Evolutionary conservation across 768 basidiomycete species (phyloP).

Genomic region (Tylopilus plumbeoviolaceoides): DNA sequence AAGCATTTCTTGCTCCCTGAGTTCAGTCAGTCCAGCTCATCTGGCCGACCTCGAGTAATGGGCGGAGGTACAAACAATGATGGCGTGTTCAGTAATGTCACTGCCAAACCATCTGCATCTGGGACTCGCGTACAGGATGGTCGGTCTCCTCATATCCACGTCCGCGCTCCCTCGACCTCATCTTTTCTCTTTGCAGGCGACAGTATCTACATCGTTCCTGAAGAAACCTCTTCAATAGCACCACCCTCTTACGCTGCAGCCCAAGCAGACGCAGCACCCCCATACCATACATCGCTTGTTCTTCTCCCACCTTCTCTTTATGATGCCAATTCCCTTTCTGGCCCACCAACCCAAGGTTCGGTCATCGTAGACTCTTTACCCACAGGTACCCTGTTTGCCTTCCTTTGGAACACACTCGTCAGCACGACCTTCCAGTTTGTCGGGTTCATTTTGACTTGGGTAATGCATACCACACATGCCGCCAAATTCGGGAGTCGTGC

Average conservation of each 20-base stretch:
- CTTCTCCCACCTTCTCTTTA: slow-evolving; percentile 59
- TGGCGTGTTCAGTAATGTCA: slow-evolving; percentile 95
- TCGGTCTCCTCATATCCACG: slow-evolving; percentile 1
- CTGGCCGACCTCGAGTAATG: slow-evolving; percentile 32
- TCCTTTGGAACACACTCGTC: slow-evolving; percentile 90
- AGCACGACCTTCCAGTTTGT: slow-evolving; percentile 98
- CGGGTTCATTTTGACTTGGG: slow-evolving; percentile 88
- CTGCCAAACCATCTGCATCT: slow-evolving; percentile 67
- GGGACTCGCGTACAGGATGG: slow-evolving; percentile 62
- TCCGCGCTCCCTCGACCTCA: not conserved
- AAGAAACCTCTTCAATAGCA: slow-evolving; percentile 75
- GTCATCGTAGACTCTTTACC: slow-evolving; percentile 89
- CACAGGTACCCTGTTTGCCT: slow-evolving; percentile 77
- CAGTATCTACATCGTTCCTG: slow-evolving; percentile 71
- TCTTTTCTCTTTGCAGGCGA: slow-evolving; percentile 46
- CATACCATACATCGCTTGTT: slow-evolving; percentile 98
- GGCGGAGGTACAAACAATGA: slow-evolving; percentile 76
- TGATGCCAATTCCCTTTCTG: slow-evolving; percentile 43
- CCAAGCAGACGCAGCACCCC: slow-evolving; percentile 92
- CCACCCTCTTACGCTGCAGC: slow-evolving; percentile 93
- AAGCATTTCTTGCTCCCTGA: slow-evolving; percentile 53
- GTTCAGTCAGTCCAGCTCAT: slow-evolving; percentile 39
- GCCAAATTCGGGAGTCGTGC: slow-evolving; percentile 91
- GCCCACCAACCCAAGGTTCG: slow-evolving; percentile 46
- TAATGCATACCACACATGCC: slow-evolving; percentile 90